phyloP scores from a whole-genome alignment of 495 filamentous ascomycete species.

The Letharia lupina region DNA sequence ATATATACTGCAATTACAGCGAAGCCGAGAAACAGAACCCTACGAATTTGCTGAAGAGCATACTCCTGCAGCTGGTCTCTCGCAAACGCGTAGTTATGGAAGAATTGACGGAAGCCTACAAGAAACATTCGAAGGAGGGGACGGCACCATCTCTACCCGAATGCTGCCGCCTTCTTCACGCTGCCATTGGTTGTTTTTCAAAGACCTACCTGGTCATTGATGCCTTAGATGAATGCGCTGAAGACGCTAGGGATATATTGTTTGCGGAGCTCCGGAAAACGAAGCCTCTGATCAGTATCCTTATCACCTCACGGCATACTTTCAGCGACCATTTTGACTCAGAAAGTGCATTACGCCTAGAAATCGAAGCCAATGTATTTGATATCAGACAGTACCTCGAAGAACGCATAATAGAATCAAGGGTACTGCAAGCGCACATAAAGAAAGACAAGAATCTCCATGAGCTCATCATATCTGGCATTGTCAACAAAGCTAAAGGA shows the following conservation, averaged over 20 bases:
- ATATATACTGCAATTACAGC: slow-evolving; percentile 32
- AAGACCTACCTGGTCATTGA: slow-evolving; percentile 38
- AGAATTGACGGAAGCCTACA: slow-evolving; percentile 1
- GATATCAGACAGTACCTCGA: slow-evolving; percentile 30
- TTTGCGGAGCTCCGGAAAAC: slow-evolving; percentile 18
- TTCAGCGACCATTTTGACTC: slow-evolving; percentile 20
- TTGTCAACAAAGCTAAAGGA: slow-evolving; percentile 22
- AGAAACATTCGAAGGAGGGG: slow-evolving; percentile 3
- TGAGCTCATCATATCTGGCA: slow-evolving; percentile 5
- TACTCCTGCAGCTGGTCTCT: slow-evolving; percentile 30
- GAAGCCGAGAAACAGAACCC: slow-evolving; percentile 28
- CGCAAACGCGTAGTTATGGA: not conserved
- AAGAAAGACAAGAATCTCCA: slow-evolving; percentile 6
- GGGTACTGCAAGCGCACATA: slow-evolving; percentile 5
- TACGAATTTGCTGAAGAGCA: slow-evolving; percentile 22
- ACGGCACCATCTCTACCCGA: slow-evolving; percentile 32
- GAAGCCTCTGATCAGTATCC: slow-evolving; percentile 15
- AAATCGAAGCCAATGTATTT: slow-evolving; percentile 26
- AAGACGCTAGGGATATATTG: slow-evolving; percentile 16
- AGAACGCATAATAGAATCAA: slow-evolving; percentile 6
- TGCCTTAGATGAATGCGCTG: slow-evolving; percentile 33
- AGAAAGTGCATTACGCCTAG: slow-evolving; percentile 13
- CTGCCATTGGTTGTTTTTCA: slow-evolving; percentile 21
- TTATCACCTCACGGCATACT: slow-evolving; percentile 30
- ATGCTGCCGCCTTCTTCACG: slow-evolving; percentile 27